Evolutionary conservation across 2,329 filamentous ascomycete genomes (phyloP), one percentile per base, ranked within the genome.

Genomic region (Calonectria montana): DNA sequence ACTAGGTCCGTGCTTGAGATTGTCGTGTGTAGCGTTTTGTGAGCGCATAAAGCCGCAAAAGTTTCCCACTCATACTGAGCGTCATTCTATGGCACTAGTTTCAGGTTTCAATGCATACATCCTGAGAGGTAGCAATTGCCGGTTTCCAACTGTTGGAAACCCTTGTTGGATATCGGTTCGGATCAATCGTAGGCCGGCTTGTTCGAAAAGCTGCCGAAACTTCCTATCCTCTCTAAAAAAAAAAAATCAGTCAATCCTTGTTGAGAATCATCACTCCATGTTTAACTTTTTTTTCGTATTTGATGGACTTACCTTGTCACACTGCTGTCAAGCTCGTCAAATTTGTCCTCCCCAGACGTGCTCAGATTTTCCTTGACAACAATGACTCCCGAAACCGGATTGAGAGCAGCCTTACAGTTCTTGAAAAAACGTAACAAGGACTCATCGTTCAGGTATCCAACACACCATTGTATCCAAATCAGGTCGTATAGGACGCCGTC

Each of bases 391-490:
- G 75, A 77, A 0, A 79, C 79, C 3, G 80, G 78, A 0, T 70
- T 69, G 2, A 86, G 63, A 0, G 73, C 86, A 0, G 82, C 77
- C 57, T 87, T 88, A 80, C 94, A 94, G 27, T 90, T 87, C 67
- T 84, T 76, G 18, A 98, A 83, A 78, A 92, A 97, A 2, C 84
- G 84, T 1, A 93, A 86, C 5, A 98, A 81, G 81, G 97, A 91
- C 8, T 83, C 84, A 80, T 98, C 95, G 0, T 90, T 94, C 65
- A 98, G 85, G 81, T 98, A 93, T 29, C 94, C 93, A 7, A 96
- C 83, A 82, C 95, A 98, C 95, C 96, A 98, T 83, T 98, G 96
- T 64, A 90, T 93, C 94, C 94, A 98, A 73, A 98, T 91, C 53
- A 98, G 82, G 80, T 96, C 93, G 82, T 98, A 98, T 61, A 83